Percentiles rank a stretch among this genome's conserved stretches.
phyloP scores from a whole-genome alignment of 1,284 basidiomycete genomes.

The Inonotus hispidus region DNA sequence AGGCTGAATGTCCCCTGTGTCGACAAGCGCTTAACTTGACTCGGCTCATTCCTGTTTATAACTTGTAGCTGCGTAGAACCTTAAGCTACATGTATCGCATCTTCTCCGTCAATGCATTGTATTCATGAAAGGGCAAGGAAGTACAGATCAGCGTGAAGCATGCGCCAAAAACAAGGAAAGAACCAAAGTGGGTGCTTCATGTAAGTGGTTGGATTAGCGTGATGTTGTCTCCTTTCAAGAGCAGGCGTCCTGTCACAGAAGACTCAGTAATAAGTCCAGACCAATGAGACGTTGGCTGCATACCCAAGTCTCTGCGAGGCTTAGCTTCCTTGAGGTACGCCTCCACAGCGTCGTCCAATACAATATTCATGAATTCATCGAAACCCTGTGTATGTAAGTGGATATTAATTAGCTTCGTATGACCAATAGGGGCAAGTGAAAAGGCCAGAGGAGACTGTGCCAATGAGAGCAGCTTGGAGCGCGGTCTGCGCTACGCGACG shows the following conservation, averaged over 20 bases:
- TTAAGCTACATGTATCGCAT: background rate
- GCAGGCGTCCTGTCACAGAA: slow-evolving; percentile 67
- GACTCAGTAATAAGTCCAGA: background rate
- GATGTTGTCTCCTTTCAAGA: slow-evolving; percentile 95
- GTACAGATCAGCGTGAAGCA: slow-evolving; percentile 1
- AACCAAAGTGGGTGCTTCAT: slow-evolving; percentile 20
- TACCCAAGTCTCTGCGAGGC: slow-evolving; percentile 77
- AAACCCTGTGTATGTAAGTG: slow-evolving; percentile 74
- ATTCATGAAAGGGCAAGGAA: background rate
- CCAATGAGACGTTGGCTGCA: slow-evolving; percentile 20
- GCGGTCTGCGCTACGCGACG: background rate
- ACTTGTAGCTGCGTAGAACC: slow-evolving; percentile 44
- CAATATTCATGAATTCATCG: slow-evolving; percentile 99
- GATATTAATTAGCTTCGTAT: slow-evolving; percentile 7
- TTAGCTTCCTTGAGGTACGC: slow-evolving; percentile 87
- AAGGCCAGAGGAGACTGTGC: slow-evolving; percentile 2
- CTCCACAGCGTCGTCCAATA: slow-evolving; percentile 93
- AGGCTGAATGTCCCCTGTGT: slow-evolving; percentile 87
- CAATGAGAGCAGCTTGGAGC: slow-evolving; percentile 15
- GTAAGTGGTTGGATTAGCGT: slow-evolving; percentile 82
- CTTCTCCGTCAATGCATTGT: background rate
- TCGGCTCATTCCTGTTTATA: slow-evolving; percentile 77
- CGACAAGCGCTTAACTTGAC: slow-evolving; percentile 73
- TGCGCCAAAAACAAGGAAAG: background rate
- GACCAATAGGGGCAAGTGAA: background rate